Evolutionary conservation across 768 basidiomycete species (phyloP).

Genomic region (Russula emetica): DNA sequence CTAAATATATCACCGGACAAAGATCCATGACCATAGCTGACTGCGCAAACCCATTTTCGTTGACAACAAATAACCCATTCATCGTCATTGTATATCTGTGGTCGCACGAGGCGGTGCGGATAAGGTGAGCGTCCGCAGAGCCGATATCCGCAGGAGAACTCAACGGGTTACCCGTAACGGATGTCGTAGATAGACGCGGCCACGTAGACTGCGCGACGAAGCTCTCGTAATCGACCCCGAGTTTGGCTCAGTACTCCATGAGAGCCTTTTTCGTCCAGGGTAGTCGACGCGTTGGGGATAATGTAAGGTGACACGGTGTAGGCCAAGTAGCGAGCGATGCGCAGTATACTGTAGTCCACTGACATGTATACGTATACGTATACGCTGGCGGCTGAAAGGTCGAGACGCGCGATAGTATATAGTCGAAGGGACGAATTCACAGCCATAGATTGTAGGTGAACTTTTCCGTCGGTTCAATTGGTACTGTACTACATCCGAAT

Average conservation of each 20-base stretch:
- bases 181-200: too few relatives aligned
- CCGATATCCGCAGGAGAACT: neutral
- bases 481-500: too few relatives aligned
- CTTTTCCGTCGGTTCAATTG: slow-evolving; percentile 35
- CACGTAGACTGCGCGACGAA: slow-evolving; percentile 3
- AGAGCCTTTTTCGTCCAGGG: slow-evolving; percentile 48
- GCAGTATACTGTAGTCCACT: slow-evolving; percentile 47
- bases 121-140: slow-evolving; percentile 11
- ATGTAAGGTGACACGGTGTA: slow-evolving; percentile 53
- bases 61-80: too few relatives aligned
- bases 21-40: neutral
- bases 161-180: too few relatives aligned
- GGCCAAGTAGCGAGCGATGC: slow-evolving; percentile 46
- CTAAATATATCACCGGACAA: slow-evolving; percentile 38
- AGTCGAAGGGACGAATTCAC: slow-evolving; percentile 39
- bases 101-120: too few relatives aligned
- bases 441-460: slow-evolving; percentile 44
- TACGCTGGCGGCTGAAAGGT: slow-evolving; percentile 69
- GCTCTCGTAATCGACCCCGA: slow-evolving; percentile 48
- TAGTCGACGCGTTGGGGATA: slow-evolving; percentile 60
- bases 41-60: too few relatives aligned
- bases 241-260: slow-evolving; percentile 47
- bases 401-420: slow-evolving; percentile 61
- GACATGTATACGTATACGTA: slow-evolving; percentile 48
- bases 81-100: too few relatives aligned